phyloP scores from a whole-genome alignment of 371 early-diverging fungal genomes.

The Mycotypha africana region DNA sequence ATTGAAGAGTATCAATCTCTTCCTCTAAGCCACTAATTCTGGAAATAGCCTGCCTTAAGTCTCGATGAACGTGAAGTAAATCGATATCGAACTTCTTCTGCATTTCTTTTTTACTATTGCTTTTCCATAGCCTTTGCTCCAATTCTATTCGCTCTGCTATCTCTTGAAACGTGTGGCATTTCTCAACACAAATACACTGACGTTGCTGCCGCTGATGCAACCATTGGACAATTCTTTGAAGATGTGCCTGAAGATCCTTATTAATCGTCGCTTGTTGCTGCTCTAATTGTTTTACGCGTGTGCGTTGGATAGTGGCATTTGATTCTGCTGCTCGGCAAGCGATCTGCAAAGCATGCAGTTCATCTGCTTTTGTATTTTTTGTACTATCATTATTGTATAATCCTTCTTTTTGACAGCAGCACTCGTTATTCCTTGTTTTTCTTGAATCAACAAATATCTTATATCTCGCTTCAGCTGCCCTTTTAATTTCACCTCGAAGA shows the following conservation, averaged over 20 bases:
- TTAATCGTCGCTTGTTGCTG: too few species aligned
- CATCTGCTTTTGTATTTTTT: background rate
- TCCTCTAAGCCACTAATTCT: slow-evolving; percentile 9
- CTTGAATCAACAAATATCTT: background rate
- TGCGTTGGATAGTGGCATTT: slow-evolving; percentile 4
- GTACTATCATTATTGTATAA: too few species aligned
- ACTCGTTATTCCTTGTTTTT: background rate
- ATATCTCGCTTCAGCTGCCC: slow-evolving; percentile 2
- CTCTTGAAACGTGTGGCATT: background rate
- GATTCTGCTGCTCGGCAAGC: slow-evolving; percentile 9
- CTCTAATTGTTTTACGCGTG: slow-evolving; percentile 12
- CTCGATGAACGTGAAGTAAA: slow-evolving; percentile 7
- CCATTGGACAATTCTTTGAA: background rate
- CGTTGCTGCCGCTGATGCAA: background rate
- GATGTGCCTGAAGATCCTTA: too few species aligned
- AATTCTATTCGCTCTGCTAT: slow-evolving; percentile 9
- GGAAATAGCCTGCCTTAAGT: slow-evolving; percentile 12
- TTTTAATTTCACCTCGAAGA: slow-evolving; percentile 9
- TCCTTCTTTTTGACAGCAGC: background rate
- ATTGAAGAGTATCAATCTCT: slow-evolving; percentile 5
- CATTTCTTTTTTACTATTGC: background rate
- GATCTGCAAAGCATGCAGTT: background rate
- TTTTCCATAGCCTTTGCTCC: slow-evolving; percentile 10
- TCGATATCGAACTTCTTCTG: slow-evolving; percentile 10
- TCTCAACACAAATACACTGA: too few species aligned